A percentile compares a stretch with the other conserved stretches of the same genome.
Evolutionary conservation across 2,329 filamentous ascomycete species (phyloP).

Genomic region (Fusarium praegraminearum): DNA sequence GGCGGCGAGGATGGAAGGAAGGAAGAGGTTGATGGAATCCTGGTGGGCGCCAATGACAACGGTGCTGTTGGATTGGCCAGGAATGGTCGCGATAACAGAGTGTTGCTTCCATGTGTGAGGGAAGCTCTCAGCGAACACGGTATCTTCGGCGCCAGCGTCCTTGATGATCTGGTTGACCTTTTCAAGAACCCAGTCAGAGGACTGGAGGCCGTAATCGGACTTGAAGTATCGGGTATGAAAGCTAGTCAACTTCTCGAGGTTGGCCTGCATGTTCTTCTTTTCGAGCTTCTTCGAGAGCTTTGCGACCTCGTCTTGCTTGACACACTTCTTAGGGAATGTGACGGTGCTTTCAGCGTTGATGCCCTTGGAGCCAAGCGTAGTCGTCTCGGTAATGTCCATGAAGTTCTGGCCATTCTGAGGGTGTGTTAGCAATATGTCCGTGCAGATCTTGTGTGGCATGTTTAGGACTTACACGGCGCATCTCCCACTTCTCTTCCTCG

Average conservation of each 20-base stretch:
- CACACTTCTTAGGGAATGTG: slow-evolving; percentile 76
- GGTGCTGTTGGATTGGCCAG: slow-evolving; percentile 85
- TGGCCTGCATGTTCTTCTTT: slow-evolving; percentile 79
- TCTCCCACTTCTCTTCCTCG: slow-evolving; percentile 94
- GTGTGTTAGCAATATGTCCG: slow-evolving; percentile 11
- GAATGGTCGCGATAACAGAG: slow-evolving; percentile 91
- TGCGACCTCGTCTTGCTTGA: slow-evolving; percentile 73
- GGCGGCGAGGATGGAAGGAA: slow-evolving; percentile 84
- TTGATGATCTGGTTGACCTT: slow-evolving; percentile 79
- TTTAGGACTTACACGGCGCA: slow-evolving; percentile 75
- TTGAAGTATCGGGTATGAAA: slow-evolving; percentile 89
- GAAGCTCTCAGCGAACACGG: slow-evolving; percentile 79
- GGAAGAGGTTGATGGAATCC: slow-evolving; percentile 93
- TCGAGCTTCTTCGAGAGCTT: slow-evolving; percentile 76
- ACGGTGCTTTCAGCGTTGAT: slow-evolving; percentile 51
- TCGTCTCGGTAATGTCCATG: slow-evolving; percentile 90
- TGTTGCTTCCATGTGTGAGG: slow-evolving; percentile 88
- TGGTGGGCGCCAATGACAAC: slow-evolving; percentile 93
- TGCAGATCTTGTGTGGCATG: neutral
- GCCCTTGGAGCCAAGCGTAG: slow-evolving; percentile 65
- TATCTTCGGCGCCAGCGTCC: slow-evolving; percentile 75
- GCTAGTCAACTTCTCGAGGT: slow-evolving; percentile 81
- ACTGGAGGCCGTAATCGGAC: slow-evolving; percentile 82
- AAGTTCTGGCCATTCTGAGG: slow-evolving; percentile 84
- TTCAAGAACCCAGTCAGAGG: slow-evolving; percentile 85